Conservation (phyloP, 495 filamentous ascomycete species). For the Trichocladium antarcticum region DNA sequence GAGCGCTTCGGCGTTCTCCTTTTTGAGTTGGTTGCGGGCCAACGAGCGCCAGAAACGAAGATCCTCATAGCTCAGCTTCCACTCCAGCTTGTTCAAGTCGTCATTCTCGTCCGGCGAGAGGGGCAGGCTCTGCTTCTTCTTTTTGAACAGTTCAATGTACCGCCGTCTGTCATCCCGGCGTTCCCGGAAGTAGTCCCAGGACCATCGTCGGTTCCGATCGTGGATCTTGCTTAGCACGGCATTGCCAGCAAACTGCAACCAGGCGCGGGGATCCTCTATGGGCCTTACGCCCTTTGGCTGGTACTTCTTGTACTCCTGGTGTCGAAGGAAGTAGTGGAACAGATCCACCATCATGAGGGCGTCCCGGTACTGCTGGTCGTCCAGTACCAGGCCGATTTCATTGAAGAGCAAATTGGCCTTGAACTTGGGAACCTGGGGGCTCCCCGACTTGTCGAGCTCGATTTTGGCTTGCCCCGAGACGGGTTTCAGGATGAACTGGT, state of each 20-base stretch:
- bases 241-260: conserved; percentile 80
- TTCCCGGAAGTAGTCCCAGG: conserved; percentile 89
- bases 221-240: conserved; percentile 89
- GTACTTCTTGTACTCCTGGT: conserved; percentile 91
- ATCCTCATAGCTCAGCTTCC: conserved; percentile 88
- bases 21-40: conserved; percentile 85
- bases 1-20: conserved; percentile 74
- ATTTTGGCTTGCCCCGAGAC: conserved; percentile 86
- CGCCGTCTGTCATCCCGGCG: conserved; percentile 77
- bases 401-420: conserved; percentile 88
- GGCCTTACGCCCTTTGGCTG: conserved; percentile 72
- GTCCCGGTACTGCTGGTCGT: conserved; percentile 95
- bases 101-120: conserved; percentile 56
- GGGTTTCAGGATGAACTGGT: conserved; percentile 91
- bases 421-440: conserved; percentile 68
- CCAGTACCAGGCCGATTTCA: conserved; percentile 88
- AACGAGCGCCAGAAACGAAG: conserved; percentile 92
- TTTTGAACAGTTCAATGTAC: conserved; percentile 94
- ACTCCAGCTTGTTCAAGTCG: conserved; percentile 65
- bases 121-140: conserved; percentile 67
- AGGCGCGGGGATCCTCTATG: conserved; percentile 84
- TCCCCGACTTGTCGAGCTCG: conserved; percentile 84
- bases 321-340: conserved; percentile 95
- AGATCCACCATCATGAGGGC: conserved; percentile 94
- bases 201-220: conserved; percentile 78